These are phyloP conservation scores for Fusarium poae DNA, from an alignment of 2,329 filamentous ascomycete genomes.

Conservation along the genomic window DNA sequence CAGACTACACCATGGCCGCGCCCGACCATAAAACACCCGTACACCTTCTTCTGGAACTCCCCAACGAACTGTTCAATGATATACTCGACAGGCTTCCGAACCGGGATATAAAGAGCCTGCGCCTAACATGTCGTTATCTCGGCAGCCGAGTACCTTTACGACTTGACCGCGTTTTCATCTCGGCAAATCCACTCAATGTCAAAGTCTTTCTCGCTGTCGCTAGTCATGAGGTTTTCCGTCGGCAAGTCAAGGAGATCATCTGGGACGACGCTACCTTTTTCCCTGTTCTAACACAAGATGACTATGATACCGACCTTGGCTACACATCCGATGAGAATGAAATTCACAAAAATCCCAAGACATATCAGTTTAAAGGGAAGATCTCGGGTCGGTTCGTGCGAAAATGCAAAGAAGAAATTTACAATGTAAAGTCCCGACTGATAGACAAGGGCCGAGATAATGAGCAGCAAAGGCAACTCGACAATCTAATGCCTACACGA, in stretches of 20 bases:
- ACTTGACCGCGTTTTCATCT: background rate
- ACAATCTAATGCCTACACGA: background rate
- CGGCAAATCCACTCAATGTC: background rate
- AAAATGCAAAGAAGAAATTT: background rate
- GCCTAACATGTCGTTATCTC: background rate
- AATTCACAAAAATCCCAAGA: background rate
- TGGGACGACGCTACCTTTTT: constrained; percentile 5
- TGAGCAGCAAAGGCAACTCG: background rate
- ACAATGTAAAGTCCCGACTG: background rate
- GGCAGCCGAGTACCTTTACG: background rate
- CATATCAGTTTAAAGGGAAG: background rate
- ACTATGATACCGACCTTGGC: background rate
- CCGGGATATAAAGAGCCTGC: background rate
- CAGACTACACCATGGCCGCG: background rate
- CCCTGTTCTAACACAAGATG: background rate
- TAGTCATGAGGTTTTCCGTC: background rate
- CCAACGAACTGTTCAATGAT: background rate
- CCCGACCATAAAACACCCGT: background rate
- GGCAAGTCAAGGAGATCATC: background rate
- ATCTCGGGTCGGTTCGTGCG: background rate
- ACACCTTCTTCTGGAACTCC: background rate
- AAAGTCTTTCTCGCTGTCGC: background rate
- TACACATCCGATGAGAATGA: background rate
- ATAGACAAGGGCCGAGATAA: background rate
- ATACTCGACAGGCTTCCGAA: background rate